Base-by-base conservation (phyloP, 2,329 filamentous ascomycete species). In the Coniella lustricola region DNA sequence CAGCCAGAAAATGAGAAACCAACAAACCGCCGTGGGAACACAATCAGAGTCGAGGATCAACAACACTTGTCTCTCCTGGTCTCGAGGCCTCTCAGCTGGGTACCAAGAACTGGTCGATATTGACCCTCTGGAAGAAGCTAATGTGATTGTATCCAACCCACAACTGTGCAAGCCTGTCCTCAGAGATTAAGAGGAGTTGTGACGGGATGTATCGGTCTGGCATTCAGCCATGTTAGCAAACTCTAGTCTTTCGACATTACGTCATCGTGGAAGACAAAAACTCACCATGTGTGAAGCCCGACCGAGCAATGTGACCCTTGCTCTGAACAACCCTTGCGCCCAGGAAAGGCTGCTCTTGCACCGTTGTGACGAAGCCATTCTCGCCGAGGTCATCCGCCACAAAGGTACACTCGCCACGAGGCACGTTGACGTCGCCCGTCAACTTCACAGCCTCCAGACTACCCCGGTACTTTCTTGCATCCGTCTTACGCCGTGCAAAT, bases 401-500 rank as follows among this genome's bases (percentile, higher is more conserved):
- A 62, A 95, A 96, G 0, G 86, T 88, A 56, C 83, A 81, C 64
- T 96, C 85, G 8, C 90, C 91, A 8, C 90, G 77, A 0, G 91
- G 91, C 13, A 97, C 82, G 56, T 96, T 94, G 0, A 85, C 81
- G 60, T 98, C 91, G 1, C 91, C 91, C 0, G 91, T 97, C 31
- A 98, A 70, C 63, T 97, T 97, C 60, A 96, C 82, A 0, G 86
- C 91, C 63, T 90, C 82, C 3, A 97, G 65, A 2, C 81, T 74
- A 4, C 89, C 88, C 12, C 71, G 73, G n/a, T 86, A 81, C 1
- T 79, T 69, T 13, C 69, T 67, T 21, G 71, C 69, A 13, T 73
- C 67, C 1, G 63, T 59, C 42, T 71, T 70, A 16, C 76, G 68
- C 32, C 60, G 57, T 31, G 71, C 59, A 62, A 71, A 79, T n/a